These are phyloP conservation scores for Candida tropicalis DNA, from an alignment of 1,139 yeast genomes.

Conservation along the genomic window DNA sequence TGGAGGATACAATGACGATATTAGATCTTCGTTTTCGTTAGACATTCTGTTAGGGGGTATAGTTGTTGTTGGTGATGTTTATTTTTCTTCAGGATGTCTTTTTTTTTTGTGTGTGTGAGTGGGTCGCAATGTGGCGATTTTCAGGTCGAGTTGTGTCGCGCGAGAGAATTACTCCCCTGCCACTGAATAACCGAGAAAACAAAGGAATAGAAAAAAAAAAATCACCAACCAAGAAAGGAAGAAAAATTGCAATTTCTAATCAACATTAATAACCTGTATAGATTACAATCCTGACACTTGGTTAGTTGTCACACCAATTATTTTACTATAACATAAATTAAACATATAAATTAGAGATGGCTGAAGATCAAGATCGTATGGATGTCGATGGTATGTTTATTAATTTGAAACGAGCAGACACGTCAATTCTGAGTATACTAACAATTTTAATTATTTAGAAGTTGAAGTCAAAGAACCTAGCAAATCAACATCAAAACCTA, in stretches of 20 bases:
- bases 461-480: conserved; percentile 12
- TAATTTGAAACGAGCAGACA: not conserved
- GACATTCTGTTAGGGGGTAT: conserved; percentile 5
- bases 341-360: conserved; percentile 4
- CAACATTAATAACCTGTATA: not conserved
- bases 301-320: not conserved
- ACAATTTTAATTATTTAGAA: conserved; percentile 7
- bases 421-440: conserved; percentile 6
- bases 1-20: conserved; percentile 78
- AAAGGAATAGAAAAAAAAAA: not conserved
- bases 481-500: conserved; percentile 27
- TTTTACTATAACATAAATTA: too few relatives aligned
- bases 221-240: not conserved
- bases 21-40: conserved; percentile 34
- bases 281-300: too few relatives aligned
- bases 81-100: too few relatives aligned
- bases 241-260: conserved; percentile 4
- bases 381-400: conserved; percentile 18
- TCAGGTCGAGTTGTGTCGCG: too few relatives aligned
- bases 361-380: conserved; percentile 18
- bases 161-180: too few relatives aligned
- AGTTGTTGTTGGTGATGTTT: not conserved
- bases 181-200: too few relatives aligned
- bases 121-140: too few relatives aligned
- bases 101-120: too few relatives aligned